A percentile compares a stretch with the other conserved stretches of the same genome.
Evolutionary conservation across 345 rosid species (phyloP).

Genomic region (Brassica incana): DNA sequence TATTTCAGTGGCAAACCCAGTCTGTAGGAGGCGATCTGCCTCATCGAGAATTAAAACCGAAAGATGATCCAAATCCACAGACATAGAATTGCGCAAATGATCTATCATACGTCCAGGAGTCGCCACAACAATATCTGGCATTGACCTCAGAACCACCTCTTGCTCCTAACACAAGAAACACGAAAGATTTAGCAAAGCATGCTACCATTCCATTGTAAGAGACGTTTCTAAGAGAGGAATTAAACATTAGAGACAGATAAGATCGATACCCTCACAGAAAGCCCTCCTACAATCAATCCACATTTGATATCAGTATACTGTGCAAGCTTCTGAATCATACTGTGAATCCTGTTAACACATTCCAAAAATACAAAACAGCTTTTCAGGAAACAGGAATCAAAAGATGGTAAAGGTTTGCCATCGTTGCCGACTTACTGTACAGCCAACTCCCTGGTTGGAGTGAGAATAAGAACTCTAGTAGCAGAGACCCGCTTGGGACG

Average conservation of each 20-base stretch:
- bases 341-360: constrained; percentile 71
- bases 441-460: constrained; percentile 93
- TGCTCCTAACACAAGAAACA: constrained; percentile 57
- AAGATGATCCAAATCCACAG: constrained; percentile 87
- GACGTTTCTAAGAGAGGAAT: background rate
- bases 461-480: constrained; percentile 84
- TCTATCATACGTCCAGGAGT: constrained; percentile 98
- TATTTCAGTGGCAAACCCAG: constrained; percentile 92
- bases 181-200: constrained; percentile 14
- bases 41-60: constrained; percentile 93
- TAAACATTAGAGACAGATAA: background rate
- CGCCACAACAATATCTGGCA: constrained; percentile 98
- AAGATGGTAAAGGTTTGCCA: background rate
- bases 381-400: background rate
- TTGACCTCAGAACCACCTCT: constrained; percentile 82
- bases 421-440: constrained; percentile 64
- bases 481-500: constrained; percentile 87
- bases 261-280: constrained; percentile 70
- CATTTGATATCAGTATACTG: constrained; percentile 89
- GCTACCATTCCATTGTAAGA: background rate
- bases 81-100: constrained; percentile 94
- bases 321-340: constrained; percentile 85
- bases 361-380: background rate
- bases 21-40: constrained; percentile 96
- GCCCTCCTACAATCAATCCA: constrained; percentile 93